Conservation (phyloP, 805 yeast genomes). For the Cyberlindnera maritima region DNA sequence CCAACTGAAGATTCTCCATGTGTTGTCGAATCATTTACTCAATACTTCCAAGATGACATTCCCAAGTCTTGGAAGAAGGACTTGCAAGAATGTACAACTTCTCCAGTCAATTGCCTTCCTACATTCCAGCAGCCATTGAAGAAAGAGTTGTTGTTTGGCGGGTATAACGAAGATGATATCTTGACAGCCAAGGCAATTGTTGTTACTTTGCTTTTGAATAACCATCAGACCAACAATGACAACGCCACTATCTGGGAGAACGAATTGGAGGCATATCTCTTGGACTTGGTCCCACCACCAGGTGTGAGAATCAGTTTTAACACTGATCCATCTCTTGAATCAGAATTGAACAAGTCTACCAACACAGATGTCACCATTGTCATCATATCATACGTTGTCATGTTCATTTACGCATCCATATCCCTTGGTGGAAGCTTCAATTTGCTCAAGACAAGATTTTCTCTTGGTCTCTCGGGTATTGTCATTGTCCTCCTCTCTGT, state of each 20-base stretch:
- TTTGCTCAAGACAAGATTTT: conserved; percentile 54
- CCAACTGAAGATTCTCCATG: conserved; percentile 76
- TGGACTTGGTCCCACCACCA: conserved; percentile 42
- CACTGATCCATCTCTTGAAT: conserved; percentile 80
- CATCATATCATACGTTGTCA: conserved; percentile 69
- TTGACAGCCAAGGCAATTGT: conserved; percentile 69
- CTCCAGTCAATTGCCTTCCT: conserved; percentile 90
- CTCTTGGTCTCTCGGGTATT: conserved; percentile 83
- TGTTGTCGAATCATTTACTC: conserved; percentile 84
- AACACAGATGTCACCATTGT: conserved; percentile 75
- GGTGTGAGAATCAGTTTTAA: conserved; percentile 69
- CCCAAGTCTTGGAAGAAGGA: conserved; percentile 54
- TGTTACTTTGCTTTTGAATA: conserved; percentile 67
- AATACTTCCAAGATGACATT: conserved; percentile 73
- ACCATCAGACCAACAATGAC: conserved; percentile 35
- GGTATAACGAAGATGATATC: conserved; percentile 44
- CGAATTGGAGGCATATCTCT: conserved; percentile 55
- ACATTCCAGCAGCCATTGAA: conserved; percentile 87
- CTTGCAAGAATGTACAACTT: conserved; percentile 59
- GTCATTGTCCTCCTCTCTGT: conserved; percentile 79
- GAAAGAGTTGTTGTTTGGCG: conserved; percentile 69
- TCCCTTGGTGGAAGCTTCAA: conserved; percentile 62
- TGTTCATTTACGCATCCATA: conserved; percentile 86
- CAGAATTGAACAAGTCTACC: conserved; percentile 79
- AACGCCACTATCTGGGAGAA: conserved; percentile 62